These are phyloP conservation scores for Telfairia occidentalis DNA, from an alignment of 331 rosid species.

Conservation along the genomic window DNA sequence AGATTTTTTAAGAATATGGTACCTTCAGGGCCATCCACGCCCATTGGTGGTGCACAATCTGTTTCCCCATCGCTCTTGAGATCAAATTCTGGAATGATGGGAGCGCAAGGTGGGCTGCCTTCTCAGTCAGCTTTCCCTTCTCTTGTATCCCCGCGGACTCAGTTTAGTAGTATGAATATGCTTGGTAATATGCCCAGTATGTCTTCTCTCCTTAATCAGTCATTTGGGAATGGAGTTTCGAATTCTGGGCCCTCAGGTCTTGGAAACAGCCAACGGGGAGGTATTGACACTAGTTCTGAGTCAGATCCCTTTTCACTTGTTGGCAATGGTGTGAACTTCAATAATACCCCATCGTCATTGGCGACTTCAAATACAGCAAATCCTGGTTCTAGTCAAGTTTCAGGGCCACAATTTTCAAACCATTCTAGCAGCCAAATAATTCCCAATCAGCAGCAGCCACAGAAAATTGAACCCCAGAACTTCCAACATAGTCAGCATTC, in stretches of 20 bases:
- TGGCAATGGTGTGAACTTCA: conserved; percentile 65
- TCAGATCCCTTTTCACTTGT: conserved; percentile 53
- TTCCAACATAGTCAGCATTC: conserved; percentile 78
- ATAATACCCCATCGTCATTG: conserved; percentile 41
- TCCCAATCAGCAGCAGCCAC: conserved; percentile 62
- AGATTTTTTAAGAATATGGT: conserved; percentile 50
- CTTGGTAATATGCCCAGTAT: conserved; percentile 61
- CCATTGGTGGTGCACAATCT: conserved; percentile 75
- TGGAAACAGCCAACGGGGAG: conserved; percentile 59
- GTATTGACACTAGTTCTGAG: conserved; percentile 53
- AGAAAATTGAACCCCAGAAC: conserved; percentile 55
- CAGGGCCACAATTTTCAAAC: conserved; percentile 66
- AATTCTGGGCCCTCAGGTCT: conserved; percentile 61
- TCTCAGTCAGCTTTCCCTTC: conserved; percentile 59
- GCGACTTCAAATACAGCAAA: conserved; percentile 47
- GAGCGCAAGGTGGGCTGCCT: conserved; percentile 70
- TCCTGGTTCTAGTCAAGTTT: conserved; percentile 66
- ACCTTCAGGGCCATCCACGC: conserved; percentile 79
- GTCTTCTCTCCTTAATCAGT: conserved; percentile 61
- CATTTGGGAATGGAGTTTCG: conserved; percentile 62
- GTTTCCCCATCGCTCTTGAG: conserved; percentile 74
- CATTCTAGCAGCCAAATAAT: conserved; percentile 54
- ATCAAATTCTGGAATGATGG: conserved; percentile 78
- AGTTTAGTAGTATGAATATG: conserved; percentile 60
- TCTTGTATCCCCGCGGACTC: conserved; percentile 55